Conservation (phyloP, 2,329 filamentous ascomycete species). For the Monilinia fructicola region DNA sequence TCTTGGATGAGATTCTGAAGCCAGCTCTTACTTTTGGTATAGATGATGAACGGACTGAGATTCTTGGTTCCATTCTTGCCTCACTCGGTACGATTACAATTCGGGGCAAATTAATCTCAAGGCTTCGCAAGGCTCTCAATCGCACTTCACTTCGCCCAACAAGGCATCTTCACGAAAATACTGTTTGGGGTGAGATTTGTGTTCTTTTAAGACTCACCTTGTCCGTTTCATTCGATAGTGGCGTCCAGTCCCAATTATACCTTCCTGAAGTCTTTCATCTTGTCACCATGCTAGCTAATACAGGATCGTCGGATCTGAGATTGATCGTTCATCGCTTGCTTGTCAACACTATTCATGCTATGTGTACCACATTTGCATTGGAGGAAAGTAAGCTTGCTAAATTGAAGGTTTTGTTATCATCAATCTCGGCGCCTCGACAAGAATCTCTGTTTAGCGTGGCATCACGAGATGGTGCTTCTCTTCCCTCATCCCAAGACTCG, state of each 20-base stretch:
- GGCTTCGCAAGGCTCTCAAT: conserved; percentile 65
- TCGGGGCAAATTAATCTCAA: conserved; percentile 63
- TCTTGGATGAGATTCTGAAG: conserved; percentile 66
- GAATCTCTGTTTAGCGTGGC: conserved; percentile 57
- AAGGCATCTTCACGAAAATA: conserved; percentile 63
- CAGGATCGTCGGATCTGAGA: conserved; percentile 57
- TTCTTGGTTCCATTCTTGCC: conserved; percentile 61
- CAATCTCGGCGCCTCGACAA: conserved; percentile 58
- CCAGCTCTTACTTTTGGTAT: conserved; percentile 58
- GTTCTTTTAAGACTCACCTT: conserved; percentile 65
- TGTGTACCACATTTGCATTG: conserved; percentile 63
- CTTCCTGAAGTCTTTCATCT: conserved; percentile 69
- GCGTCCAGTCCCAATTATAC: conserved; percentile 66
- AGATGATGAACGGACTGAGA: conserved; percentile 59
- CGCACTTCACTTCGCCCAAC: conserved; percentile 67
- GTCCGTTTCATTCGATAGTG: conserved; percentile 65
- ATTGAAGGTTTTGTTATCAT: conserved; percentile 54
- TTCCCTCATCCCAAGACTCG: conserved; percentile 55
- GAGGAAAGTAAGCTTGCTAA: conserved; percentile 53
- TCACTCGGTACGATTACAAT: conserved; percentile 65
- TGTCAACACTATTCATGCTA: conserved; percentile 66
- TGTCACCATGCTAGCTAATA: conserved; percentile 69
- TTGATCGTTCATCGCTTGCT: conserved; percentile 61
- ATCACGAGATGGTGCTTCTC: conserved; percentile 53
- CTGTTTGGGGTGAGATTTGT: conserved; percentile 69